Conservation (phyloP, 805 yeast genomes). For the Lachancea kluyveri region DNA sequence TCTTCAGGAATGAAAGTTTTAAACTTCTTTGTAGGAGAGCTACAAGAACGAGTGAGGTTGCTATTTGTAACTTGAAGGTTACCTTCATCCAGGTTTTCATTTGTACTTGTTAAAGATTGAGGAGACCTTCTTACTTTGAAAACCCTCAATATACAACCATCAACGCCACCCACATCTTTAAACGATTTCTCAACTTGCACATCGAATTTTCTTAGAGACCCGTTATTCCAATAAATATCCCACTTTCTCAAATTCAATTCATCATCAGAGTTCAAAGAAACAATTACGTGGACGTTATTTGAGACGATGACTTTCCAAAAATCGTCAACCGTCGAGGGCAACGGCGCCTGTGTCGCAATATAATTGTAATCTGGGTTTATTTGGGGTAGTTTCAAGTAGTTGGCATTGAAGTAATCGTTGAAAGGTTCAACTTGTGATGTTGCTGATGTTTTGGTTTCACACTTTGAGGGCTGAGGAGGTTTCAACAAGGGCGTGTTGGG, state of each 20-base stretch:
- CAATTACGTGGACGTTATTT: constrained; percentile 57
- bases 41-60: constrained; percentile 1
- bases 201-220: constrained; percentile 26
- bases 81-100: constrained; percentile 16
- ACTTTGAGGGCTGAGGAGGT: no score
- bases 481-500: no score
- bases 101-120: constrained; percentile 8
- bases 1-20: not conserved
- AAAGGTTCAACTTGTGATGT: constrained; percentile 10
- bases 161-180: constrained; percentile 25
- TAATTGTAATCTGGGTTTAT: constrained; percentile 39
- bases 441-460: constrained; percentile 7
- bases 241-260: constrained; percentile 79
- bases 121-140: constrained; percentile 16
- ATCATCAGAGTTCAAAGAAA: constrained; percentile 68
- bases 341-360: constrained; percentile 91
- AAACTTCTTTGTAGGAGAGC: not conserved
- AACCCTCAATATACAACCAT: constrained; percentile 31
- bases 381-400: constrained; percentile 47
- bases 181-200: constrained; percentile 32
- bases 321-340: constrained; percentile 69
- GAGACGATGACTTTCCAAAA: constrained; percentile 82
- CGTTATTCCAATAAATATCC: constrained; percentile 72
- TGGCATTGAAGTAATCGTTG: constrained; percentile 79
- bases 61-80: constrained; percentile 15